Percentiles rank a stretch among this genome's conserved stretches.
Evolutionary conservation across 331 rosid species (phyloP).

Genomic region (Telfairia occidentalis): DNA sequence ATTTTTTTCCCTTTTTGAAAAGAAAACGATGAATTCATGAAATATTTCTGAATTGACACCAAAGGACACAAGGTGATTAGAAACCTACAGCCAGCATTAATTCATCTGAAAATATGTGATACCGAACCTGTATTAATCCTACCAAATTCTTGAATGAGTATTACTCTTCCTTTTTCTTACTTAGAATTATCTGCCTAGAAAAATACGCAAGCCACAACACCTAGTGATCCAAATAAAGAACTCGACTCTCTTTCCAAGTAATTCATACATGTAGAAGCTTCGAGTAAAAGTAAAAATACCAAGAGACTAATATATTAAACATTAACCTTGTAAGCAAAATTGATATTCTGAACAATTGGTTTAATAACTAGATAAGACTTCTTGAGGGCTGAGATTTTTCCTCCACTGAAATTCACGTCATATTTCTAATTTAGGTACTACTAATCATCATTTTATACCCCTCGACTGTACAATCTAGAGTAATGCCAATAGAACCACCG

Average conservation of each 20-base stretch:
- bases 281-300: no score
- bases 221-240: not conserved
- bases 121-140: not conserved
- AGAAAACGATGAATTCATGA: not conserved
- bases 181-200: not conserved
- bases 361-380: not conserved
- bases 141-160: not conserved
- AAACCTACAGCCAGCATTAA: not conserved
- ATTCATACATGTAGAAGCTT: not conserved
- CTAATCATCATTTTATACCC: not conserved
- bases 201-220: not conserved
- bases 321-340: not conserved
- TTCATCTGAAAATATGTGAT: not conserved
- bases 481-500: not conserved
- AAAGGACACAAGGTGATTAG: not conserved
- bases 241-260: not conserved
- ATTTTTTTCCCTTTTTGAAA: not conserved
- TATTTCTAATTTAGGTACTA: not conserved
- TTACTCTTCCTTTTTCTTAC: not conserved
- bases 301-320: not conserved
- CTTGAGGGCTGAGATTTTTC: not conserved
- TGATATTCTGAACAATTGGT: not conserved
- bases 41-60: not conserved
- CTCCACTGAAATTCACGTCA: not conserved
- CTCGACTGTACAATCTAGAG: not conserved